These are phyloP conservation scores for Pseudocercospora eumusae DNA, from an alignment of 2,329 filamentous ascomycete species.

Conservation along the genomic window DNA sequence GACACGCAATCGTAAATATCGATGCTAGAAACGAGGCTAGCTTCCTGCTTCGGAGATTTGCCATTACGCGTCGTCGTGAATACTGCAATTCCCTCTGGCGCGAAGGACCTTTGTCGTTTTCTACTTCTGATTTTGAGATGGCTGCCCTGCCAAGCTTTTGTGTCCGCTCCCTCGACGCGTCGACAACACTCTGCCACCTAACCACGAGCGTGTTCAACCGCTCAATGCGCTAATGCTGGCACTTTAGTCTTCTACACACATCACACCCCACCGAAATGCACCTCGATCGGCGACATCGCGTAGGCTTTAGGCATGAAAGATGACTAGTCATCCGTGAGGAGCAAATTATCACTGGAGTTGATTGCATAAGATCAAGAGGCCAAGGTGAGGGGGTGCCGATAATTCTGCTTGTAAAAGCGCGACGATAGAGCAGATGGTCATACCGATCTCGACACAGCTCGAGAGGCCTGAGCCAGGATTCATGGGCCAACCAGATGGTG, in stretches of 20 bases:
- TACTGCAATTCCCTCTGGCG: slow-evolving; percentile 74
- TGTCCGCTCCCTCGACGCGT: no score
- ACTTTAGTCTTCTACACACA: neutral
- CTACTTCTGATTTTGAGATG: no score
- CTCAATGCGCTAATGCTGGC: neutral
- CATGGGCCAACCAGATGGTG: neutral
- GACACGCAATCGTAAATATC: slow-evolving; percentile 94
- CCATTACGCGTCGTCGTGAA: slow-evolving; percentile 90
- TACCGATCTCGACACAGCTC: neutral
- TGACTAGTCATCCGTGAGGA: neutral
- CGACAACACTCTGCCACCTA: neutral
- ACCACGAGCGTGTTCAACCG: neutral
- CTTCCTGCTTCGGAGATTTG: slow-evolving; percentile 90
- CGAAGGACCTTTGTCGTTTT: slow-evolving; percentile 61
- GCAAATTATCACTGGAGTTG: neutral
- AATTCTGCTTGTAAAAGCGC: neutral
- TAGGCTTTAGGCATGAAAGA: neutral
- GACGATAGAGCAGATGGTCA: neutral
- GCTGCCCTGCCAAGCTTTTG: neutral
- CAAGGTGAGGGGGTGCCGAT: neutral
- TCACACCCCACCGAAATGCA: neutral
- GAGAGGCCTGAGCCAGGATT: neutral
- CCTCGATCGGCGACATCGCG: neutral
- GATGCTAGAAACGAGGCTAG: slow-evolving; percentile 83
- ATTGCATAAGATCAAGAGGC: neutral